Evolutionary conservation across 495 filamentous ascomycete species (phyloP).

Genomic region (Copromyces sp.): DNA sequence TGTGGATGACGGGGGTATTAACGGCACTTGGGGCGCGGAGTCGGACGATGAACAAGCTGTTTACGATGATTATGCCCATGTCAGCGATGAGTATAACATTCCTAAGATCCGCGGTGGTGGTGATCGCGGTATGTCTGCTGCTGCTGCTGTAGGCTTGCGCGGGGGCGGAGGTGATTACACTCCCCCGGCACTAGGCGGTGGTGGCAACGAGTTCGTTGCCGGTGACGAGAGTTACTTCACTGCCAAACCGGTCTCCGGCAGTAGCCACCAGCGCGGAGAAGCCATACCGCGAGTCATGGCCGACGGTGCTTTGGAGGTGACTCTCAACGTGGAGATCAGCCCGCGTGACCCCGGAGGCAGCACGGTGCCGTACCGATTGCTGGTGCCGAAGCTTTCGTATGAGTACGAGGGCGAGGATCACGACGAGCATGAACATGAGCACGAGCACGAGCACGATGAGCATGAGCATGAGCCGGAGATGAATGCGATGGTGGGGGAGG

Average conservation of each 20-base stretch:
- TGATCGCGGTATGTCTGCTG: slow-evolving; percentile 1
- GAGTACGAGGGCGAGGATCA: slow-evolving; percentile 30
- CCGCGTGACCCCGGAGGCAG: slow-evolving; percentile 78
- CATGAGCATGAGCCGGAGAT: slow-evolving; percentile 1
- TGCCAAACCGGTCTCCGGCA: slow-evolving; percentile 20
- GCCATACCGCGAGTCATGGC: slow-evolving; percentile 20
- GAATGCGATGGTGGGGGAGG: slow-evolving; percentile 3
- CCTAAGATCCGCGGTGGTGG: slow-evolving; percentile 2
- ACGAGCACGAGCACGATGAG: neutral
- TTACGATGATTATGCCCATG: slow-evolving; percentile 12
- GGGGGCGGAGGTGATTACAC: slow-evolving; percentile 22
- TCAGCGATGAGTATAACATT: neutral
- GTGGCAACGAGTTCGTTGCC: slow-evolving; percentile 21
- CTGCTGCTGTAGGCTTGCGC: slow-evolving; percentile 22
- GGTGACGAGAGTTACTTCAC: slow-evolving; percentile 38
- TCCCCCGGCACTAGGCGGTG: neutral
- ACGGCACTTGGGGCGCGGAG: slow-evolving; percentile 36
- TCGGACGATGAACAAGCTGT: slow-evolving; percentile 23
- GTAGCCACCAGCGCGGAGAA: slow-evolving; percentile 7
- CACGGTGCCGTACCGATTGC: slow-evolving; percentile 74
- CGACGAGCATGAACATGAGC: neutral
- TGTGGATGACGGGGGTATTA: slow-evolving; percentile 40
- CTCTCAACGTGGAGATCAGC: slow-evolving; percentile 77
- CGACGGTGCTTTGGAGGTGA: slow-evolving; percentile 71
- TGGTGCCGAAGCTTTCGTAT: slow-evolving; percentile 68